These are phyloP conservation scores for Luffa aegyptiaca DNA, from an alignment of 306 rosid species.

Conservation along the genomic window DNA sequence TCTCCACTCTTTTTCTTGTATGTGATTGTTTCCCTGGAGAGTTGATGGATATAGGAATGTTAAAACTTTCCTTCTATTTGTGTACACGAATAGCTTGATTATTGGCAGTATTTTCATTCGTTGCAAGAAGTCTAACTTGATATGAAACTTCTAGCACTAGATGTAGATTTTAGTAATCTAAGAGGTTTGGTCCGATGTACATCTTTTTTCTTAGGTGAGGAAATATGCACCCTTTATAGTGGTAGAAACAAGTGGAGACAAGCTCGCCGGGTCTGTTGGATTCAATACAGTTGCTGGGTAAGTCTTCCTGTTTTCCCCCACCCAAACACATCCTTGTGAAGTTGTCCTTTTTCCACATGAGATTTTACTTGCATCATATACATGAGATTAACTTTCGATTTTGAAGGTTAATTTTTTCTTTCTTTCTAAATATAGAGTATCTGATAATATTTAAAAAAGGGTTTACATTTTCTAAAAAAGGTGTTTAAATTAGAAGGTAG, in stretches of 20 bases:
- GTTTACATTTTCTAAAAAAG: no score
- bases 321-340: neutral
- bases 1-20: no score
- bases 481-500: no score
- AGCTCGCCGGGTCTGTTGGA: slow-evolving; percentile 71
- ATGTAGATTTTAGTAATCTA: neutral
- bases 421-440: no score
- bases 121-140: neutral
- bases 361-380: neutral
- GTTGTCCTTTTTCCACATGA: neutral
- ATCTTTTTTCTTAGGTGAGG: slow-evolving; percentile 44
- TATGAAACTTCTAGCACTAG: neutral
- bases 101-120: neutral
- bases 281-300: slow-evolving; percentile 80
- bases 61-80: neutral
- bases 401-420: no score
- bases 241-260: slow-evolving; percentile 69
- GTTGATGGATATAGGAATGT: neutral
- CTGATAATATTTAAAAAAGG: no score
- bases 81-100: neutral
- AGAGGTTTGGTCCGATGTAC: neutral
- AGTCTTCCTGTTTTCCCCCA: slow-evolving; percentile 4
- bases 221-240: slow-evolving; percentile 60
- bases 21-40: neutral
- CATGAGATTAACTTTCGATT: no score